These are phyloP conservation scores for Lentinula boryana DNA, from an alignment of 768 basidiomycete species.

Conservation along the genomic window DNA sequence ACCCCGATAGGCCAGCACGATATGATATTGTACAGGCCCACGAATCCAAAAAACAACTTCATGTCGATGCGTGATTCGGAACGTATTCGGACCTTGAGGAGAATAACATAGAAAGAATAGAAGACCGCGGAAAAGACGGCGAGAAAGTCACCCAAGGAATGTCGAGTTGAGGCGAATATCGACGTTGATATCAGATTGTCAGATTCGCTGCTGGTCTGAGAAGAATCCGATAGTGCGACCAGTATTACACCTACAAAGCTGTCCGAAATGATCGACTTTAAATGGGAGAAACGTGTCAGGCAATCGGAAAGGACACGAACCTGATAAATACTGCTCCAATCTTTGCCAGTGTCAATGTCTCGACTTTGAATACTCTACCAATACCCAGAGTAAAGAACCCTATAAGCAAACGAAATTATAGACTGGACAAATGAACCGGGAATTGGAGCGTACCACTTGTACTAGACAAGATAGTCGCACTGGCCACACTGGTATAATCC, in stretches of 20 bases:
- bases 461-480: slow-evolving; percentile 82
- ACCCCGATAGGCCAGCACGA: slow-evolving; percentile 73
- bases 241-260: slow-evolving; percentile 82
- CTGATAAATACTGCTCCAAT: slow-evolving; percentile 72
- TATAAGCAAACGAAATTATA: slow-evolving; percentile 20
- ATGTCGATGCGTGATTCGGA: slow-evolving; percentile 83
- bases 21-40: slow-evolving; percentile 81
- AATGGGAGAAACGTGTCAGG: not conserved
- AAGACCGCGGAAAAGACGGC: slow-evolving; percentile 84
- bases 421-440: not conserved
- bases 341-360: slow-evolving; percentile 68
- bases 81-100: slow-evolving; percentile 83
- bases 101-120: slow-evolving; percentile 84
- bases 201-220: slow-evolving; percentile 17
- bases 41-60: slow-evolving; percentile 94
- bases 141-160: slow-evolving; percentile 64
- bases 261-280: not conserved
- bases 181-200: slow-evolving; percentile 15
- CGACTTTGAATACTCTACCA: slow-evolving; percentile 79
- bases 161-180: slow-evolving; percentile 19
- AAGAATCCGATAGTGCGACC: slow-evolving; percentile 85
- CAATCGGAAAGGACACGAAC: slow-evolving; percentile 32
- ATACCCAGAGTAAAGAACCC: slow-evolving; percentile 92
- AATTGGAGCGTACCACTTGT: slow-evolving; percentile 66
- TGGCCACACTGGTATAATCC: slow-evolving; percentile 89